These are phyloP conservation scores for Lichtheimia ornata DNA, from an alignment of 371 early-diverging fungal species.

Conservation along the genomic window DNA sequence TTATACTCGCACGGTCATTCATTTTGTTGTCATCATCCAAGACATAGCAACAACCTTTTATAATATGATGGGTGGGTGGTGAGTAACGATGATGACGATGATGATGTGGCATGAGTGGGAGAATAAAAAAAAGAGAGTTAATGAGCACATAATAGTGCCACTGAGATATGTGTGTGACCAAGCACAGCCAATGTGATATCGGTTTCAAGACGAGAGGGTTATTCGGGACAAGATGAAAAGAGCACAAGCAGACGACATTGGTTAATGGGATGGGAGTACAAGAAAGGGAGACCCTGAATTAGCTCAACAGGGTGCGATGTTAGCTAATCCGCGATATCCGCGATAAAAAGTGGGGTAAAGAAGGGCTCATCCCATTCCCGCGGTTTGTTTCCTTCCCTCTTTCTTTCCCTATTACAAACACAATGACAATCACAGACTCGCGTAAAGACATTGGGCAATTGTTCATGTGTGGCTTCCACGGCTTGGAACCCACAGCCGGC, in stretches of 20 bases:
- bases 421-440: background rate
- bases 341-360: too few relatives aligned
- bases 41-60: too few relatives aligned
- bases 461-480: conserved; percentile 50
- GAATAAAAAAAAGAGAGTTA: background rate
- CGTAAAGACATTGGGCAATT: conserved; percentile 33
- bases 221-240: too few relatives aligned
- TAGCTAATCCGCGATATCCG: too few relatives aligned
- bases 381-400: background rate
- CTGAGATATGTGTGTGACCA: background rate
- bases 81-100: too few relatives aligned
- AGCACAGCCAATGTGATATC: too few relatives aligned
- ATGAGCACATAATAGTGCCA: background rate
- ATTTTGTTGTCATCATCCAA: background rate
- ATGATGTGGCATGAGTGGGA: background rate
- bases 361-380: background rate
- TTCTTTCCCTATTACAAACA: background rate
- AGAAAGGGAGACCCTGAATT: too few relatives aligned
- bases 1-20: background rate
- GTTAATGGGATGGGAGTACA: too few relatives aligned
- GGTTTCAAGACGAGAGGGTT: too few relatives aligned
- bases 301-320: too few relatives aligned
- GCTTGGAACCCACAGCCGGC: conserved; percentile 35
- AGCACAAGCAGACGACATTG: too few relatives aligned
- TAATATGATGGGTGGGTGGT: too few relatives aligned